Evolutionary conservation across 2,329 filamentous ascomycete species (phyloP).

Genomic region (Chaetomiaceae sp.): DNA sequence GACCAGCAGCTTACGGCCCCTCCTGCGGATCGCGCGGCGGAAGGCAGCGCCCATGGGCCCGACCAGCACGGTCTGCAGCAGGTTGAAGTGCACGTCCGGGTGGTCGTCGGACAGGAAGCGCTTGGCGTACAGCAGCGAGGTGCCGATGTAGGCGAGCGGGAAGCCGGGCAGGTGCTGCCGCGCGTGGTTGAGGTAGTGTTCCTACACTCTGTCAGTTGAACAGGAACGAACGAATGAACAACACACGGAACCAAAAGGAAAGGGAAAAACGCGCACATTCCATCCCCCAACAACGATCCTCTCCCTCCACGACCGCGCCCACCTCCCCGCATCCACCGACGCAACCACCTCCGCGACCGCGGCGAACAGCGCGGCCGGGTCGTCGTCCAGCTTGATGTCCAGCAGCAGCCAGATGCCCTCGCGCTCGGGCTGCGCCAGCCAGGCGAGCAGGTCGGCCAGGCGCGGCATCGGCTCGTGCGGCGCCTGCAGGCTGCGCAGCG

Average conservation of each 20-base stretch:
- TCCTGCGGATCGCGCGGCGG: constrained; percentile 51
- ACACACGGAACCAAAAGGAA: background rate
- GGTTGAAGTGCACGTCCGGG: constrained; percentile 63
- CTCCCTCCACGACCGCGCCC: constrained; percentile 55
- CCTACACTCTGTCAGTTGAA: too few relatives aligned
- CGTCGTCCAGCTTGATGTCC: constrained; percentile 79
- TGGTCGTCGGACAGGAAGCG: constrained; percentile 53
- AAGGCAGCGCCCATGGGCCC: constrained; percentile 63
- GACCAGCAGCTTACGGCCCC: constrained; percentile 57
- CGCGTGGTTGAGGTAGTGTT: constrained; percentile 61
- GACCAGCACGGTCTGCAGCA: constrained; percentile 62
- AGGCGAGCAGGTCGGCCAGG: constrained; percentile 67
- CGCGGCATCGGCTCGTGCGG: constrained; percentile 69
- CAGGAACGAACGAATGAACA: background rate
- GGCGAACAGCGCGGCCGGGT: constrained; percentile 63
- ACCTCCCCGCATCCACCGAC: constrained; percentile 36
- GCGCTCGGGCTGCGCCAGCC: constrained; percentile 56
- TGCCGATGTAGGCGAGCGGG: constrained; percentile 61
- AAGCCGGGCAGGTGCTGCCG: constrained; percentile 56
- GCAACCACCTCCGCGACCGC: constrained; percentile 59
- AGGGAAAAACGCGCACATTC: constrained; percentile 49
- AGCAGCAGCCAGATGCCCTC: constrained; percentile 74
- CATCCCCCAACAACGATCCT: constrained; percentile 78
- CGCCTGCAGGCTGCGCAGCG: constrained; percentile 58
- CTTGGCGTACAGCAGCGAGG: constrained; percentile 60